phyloP scores from a whole-genome alignment of 257 asterid species.

The Phtheirospermum japonicum region DNA sequence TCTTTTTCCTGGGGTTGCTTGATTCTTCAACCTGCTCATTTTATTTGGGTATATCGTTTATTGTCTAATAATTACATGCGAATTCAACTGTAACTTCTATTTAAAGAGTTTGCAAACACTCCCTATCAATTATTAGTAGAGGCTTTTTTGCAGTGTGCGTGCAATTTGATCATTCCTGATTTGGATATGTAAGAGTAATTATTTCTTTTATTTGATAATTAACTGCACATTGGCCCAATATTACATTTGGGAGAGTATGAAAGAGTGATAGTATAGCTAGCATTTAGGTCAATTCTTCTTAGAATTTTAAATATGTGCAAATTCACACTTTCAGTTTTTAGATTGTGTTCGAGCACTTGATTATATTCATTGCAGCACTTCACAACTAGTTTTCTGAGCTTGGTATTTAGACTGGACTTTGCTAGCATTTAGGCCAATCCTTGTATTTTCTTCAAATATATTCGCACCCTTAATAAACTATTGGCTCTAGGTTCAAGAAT shows the following conservation, averaged over 20 bases:
- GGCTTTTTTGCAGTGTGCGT: too few relatives aligned
- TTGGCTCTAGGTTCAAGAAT: conserved; percentile 39
- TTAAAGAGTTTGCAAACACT: too few relatives aligned
- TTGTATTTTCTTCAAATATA: conserved; percentile 16
- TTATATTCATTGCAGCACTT: background rate
- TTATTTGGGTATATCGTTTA: too few relatives aligned
- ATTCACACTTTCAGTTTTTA: too few relatives aligned
- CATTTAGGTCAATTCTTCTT: background rate
- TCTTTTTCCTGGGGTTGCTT: background rate
- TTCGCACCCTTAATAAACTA: conserved; percentile 23
- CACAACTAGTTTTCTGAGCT: conserved; percentile 1
- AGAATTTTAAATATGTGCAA: background rate
- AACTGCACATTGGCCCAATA: background rate
- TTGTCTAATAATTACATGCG: too few relatives aligned
- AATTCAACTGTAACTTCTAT: too few relatives aligned
- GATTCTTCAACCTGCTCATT: background rate
- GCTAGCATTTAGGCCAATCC: background rate
- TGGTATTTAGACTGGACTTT: background rate
- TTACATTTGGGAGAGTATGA: conserved; percentile 5
- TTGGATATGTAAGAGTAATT: background rate
- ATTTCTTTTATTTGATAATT: background rate
- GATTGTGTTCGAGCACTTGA: background rate
- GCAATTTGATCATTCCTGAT: too few relatives aligned
- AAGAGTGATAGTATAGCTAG: conserved; percentile 5
- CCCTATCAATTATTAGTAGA: too few relatives aligned